Percentiles rank a stretch among this genome's conserved stretches.
Conservation (phyloP, 768 basidiomycete species). For the Suillus weaverae region DNA sequence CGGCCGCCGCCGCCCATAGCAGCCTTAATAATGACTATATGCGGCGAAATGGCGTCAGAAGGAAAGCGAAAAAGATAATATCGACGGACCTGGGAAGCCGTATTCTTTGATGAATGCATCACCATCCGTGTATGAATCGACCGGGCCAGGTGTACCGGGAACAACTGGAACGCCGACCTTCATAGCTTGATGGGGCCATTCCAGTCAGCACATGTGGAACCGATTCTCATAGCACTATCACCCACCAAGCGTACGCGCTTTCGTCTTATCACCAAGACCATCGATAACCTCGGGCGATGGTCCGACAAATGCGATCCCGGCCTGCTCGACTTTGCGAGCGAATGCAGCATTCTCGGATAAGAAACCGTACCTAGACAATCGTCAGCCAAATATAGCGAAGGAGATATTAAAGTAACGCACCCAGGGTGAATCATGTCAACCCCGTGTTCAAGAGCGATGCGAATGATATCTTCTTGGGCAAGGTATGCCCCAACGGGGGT, state of each 20-base stretch:
- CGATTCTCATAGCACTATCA: slow-evolving; percentile 10
- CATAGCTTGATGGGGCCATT: slow-evolving; percentile 56
- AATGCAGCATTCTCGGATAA: slow-evolving; percentile 96
- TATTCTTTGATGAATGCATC: slow-evolving; percentile 91
- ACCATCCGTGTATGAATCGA: slow-evolving; percentile 75
- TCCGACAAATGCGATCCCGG: slow-evolving; percentile 95
- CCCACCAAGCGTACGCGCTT: slow-evolving; percentile 85
- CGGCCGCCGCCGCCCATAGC: slow-evolving; percentile 99
- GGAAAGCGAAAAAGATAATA: neutral
- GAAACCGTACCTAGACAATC: slow-evolving; percentile 80
- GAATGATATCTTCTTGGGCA: slow-evolving; percentile 96
- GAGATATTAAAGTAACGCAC: slow-evolving; percentile 40
- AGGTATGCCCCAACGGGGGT: slow-evolving; percentile 98
- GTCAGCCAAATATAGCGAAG: slow-evolving; percentile 9
- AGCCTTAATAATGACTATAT: slow-evolving; percentile 94
- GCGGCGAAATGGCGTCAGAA: slow-evolving; percentile 11
- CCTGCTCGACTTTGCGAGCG: slow-evolving; percentile 97
- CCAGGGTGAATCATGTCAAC: slow-evolving; percentile 99
- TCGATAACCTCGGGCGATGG: slow-evolving; percentile 96
- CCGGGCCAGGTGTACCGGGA: slow-evolving; percentile 96
- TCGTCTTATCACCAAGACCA: slow-evolving; percentile 97
- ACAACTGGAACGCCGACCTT: slow-evolving; percentile 93
- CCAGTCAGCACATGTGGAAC: slow-evolving; percentile 8
- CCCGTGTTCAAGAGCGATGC: slow-evolving; percentile 94
- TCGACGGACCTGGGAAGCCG: slow-evolving; percentile 81